Conservation (phyloP, 2,329 filamentous ascomycete genomes). For the Polytolypa hystricis region DNA sequence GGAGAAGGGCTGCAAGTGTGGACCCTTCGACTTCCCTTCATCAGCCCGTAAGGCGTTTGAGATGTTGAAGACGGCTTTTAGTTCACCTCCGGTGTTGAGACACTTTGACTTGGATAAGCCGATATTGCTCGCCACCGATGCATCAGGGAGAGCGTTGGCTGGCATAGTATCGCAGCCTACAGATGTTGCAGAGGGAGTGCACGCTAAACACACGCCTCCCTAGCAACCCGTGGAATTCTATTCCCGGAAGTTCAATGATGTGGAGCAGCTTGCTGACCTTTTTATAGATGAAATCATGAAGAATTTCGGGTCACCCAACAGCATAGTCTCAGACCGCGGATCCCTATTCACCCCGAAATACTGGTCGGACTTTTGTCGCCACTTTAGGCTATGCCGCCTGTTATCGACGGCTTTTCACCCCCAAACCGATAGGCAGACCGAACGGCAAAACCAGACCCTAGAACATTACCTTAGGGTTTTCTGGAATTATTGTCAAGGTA, state of each 20-base stretch:
- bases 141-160: too few relatives aligned
- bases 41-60: too few relatives aligned
- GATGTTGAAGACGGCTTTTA: too few relatives aligned
- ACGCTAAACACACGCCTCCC: too few relatives aligned
- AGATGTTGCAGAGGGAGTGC: too few relatives aligned
- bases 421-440: constrained; percentile 11
- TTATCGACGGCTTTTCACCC: constrained; percentile 6
- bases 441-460: constrained; percentile 9
- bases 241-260: background rate
- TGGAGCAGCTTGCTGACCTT: background rate
- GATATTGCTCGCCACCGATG: too few relatives aligned
- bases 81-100: too few relatives aligned
- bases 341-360: background rate
- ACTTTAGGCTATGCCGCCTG: background rate
- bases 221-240: too few relatives aligned
- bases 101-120: too few relatives aligned
- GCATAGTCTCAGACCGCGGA: background rate
- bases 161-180: too few relatives aligned
- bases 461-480: constrained; percentile 8
- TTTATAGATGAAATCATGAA: background rate
- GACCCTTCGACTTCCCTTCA: too few relatives aligned
- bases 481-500: constrained; percentile 5
- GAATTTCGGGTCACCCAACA: background rate
- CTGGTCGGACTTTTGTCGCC: background rate
- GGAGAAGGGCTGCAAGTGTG: too few relatives aligned